These are phyloP conservation scores for Porphyridium purpureum DNA, from an alignment of 23 red algal genomes.

Conservation along the genomic window DNA sequence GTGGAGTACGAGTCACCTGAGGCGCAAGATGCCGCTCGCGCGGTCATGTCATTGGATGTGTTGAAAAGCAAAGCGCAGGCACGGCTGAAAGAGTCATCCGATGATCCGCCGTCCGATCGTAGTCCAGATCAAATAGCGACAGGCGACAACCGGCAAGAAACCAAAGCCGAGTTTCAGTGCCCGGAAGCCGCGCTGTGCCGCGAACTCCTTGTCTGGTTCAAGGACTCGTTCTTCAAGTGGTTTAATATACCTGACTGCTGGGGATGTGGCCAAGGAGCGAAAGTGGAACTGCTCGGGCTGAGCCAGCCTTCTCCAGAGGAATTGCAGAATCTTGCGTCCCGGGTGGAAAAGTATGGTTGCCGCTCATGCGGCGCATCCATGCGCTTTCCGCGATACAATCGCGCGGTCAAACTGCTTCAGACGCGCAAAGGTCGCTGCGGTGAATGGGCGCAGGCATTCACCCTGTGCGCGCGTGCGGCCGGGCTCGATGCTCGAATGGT, in stretches of 20 bases:
- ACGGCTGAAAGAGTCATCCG: background rate
- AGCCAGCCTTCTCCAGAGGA: constrained; percentile 15
- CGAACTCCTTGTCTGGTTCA: constrained; percentile 51
- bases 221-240: constrained; percentile 45
- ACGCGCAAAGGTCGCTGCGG: constrained; percentile 65
- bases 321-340: constrained; percentile 2
- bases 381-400: constrained; percentile 66
- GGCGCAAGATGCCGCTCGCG: background rate
- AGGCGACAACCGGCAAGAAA: too few species aligned
- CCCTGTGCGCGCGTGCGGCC: constrained; percentile 19
- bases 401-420: constrained; percentile 30
- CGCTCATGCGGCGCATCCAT: constrained; percentile 17
- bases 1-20: background rate
- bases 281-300: constrained; percentile 5
- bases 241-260: constrained; percentile 34
- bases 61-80: background rate
- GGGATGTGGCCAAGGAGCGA: constrained; percentile 19
- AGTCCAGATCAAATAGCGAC: too few species aligned
- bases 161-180: too few species aligned
- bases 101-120: background rate
- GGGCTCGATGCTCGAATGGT: constrained; percentile 38
- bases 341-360: constrained; percentile 47
- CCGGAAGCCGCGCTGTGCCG: constrained; percentile 10
- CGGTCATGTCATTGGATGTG: background rate
- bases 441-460: constrained; percentile 86